These are phyloP conservation scores for Endothia cerciana DNA, from an alignment of 2,329 filamentous ascomycete genomes.

Conservation along the genomic window DNA sequence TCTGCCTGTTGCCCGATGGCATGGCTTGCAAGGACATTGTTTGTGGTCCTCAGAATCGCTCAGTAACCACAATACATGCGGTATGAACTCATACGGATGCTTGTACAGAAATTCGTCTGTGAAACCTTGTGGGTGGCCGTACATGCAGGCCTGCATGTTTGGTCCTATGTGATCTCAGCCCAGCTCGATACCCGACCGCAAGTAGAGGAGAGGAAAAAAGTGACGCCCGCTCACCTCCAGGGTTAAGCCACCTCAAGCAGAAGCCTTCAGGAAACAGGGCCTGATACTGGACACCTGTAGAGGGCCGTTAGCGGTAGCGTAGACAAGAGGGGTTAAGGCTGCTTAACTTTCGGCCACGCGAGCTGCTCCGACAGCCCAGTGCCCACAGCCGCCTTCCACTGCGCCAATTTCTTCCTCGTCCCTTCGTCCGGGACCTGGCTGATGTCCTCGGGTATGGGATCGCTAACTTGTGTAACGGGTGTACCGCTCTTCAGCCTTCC, in stretches of 20 bases:
- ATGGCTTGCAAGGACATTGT: conserved; percentile 53
- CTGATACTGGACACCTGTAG: conserved; percentile 23
- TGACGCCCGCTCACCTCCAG: background rate
- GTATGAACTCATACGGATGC: conserved; percentile 56
- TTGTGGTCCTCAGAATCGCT: conserved; percentile 51
- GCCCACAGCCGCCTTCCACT: conserved; percentile 25
- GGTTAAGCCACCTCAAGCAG: conserved; percentile 23
- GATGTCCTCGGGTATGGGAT: conserved; percentile 21
- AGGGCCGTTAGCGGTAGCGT: background rate
- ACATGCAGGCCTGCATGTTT: conserved; percentile 21
- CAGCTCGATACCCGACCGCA: background rate
- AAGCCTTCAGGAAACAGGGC: conserved; percentile 25
- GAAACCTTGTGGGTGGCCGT: conserved; percentile 24
- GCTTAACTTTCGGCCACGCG: conserved; percentile 24
- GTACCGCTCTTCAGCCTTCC: background rate
- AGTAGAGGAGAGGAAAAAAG: background rate
- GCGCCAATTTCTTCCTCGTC: conserved; percentile 17
- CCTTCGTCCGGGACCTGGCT: conserved; percentile 16
- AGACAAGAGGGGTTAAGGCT: background rate
- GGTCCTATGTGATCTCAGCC: conserved; percentile 8
- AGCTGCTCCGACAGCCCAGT: conserved; percentile 26
- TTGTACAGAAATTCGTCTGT: conserved; percentile 46
- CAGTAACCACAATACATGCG: conserved; percentile 57
- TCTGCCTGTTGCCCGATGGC: conserved; percentile 26
- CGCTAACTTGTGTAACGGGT: conserved; percentile 13